These are phyloP conservation scores for Xylaria sp. DNA, from an alignment of 2,329 filamentous ascomycete species.

Conservation along the genomic window DNA sequence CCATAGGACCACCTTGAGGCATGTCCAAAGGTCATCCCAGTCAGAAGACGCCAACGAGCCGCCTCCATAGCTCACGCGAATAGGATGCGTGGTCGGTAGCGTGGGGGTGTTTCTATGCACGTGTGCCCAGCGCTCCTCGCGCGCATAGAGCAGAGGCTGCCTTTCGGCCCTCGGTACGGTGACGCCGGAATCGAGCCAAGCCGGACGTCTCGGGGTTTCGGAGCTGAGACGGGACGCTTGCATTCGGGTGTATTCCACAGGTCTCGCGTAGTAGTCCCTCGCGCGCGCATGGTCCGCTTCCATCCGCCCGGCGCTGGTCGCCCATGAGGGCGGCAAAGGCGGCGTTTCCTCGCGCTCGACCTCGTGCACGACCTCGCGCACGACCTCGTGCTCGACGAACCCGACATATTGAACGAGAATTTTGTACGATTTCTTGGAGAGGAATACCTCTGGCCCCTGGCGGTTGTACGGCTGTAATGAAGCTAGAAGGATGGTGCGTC, in stretches of 20 bases:
- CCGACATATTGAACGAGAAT: constrained; percentile 3
- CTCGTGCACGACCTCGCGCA: no score
- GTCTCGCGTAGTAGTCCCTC: neutral
- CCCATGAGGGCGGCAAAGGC: no score
- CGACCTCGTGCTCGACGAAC: neutral
- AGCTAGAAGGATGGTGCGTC: neutral
- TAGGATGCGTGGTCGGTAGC: neutral
- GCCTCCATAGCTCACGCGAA: neutral
- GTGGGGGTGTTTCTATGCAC: neutral
- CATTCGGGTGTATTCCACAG: neutral
- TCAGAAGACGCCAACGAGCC: neutral
- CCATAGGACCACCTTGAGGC: neutral
- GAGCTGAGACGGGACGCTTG: no score
- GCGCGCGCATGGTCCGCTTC: neutral
- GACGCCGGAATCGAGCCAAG: neutral
- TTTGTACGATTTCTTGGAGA: constrained; percentile 17
- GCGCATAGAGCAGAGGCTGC: neutral
- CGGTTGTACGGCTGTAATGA: constrained; percentile 13
- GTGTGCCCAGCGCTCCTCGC: neutral
- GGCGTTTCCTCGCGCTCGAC: no score
- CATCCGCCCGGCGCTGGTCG: no score
- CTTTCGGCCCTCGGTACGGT: neutral
- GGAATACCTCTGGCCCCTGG: constrained; percentile 5
- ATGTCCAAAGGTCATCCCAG: neutral
- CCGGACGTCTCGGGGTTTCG: no score